Conservation (phyloP, 345 rosid genomes). For the Brassica carinata region DNA sequence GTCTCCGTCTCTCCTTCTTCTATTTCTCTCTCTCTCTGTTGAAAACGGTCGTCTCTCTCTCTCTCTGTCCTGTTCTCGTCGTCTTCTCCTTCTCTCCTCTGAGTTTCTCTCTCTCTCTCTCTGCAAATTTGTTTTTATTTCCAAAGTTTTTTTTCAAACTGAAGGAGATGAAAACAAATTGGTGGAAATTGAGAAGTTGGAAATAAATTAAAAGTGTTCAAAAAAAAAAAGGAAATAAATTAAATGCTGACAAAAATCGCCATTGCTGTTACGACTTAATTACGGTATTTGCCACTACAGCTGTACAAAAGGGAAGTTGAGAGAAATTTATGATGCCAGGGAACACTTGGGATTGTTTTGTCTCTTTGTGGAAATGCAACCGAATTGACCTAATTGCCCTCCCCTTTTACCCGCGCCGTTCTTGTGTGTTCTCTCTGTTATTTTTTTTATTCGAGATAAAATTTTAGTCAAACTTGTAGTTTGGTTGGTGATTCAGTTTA, state of each 20-base stretch:
- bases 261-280: conserved; percentile 23
- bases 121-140: conserved; percentile 23
- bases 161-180: conserved; percentile 20
- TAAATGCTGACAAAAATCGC: conserved; percentile 31
- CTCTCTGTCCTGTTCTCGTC: conserved; percentile 31
- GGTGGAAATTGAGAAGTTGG: conserved; percentile 54
- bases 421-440: not conserved
- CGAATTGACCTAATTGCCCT: conserved; percentile 36
- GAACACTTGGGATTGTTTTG: conserved; percentile 40
- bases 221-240: conserved; percentile 39
- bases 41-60: not conserved
- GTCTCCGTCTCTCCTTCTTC: conserved; percentile 27
- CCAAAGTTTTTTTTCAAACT: conserved; percentile 14
- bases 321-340: conserved; percentile 31
- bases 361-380: not conserved
- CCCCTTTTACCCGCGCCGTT: not conserved
- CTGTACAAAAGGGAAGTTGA: conserved; percentile 41
- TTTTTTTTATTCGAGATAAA: not conserved
- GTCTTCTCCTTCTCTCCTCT: conserved; percentile 27
- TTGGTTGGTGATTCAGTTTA: conserved; percentile 28
- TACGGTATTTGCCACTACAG: conserved; percentile 56
- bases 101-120: conserved; percentile 18
- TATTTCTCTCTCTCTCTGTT: conserved; percentile 15
- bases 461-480: conserved; percentile 19
- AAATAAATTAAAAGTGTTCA: conserved; percentile 18